phyloP scores from a whole-genome alignment of 1,139 yeast genomes.

The Debaryomyces sp. region DNA sequence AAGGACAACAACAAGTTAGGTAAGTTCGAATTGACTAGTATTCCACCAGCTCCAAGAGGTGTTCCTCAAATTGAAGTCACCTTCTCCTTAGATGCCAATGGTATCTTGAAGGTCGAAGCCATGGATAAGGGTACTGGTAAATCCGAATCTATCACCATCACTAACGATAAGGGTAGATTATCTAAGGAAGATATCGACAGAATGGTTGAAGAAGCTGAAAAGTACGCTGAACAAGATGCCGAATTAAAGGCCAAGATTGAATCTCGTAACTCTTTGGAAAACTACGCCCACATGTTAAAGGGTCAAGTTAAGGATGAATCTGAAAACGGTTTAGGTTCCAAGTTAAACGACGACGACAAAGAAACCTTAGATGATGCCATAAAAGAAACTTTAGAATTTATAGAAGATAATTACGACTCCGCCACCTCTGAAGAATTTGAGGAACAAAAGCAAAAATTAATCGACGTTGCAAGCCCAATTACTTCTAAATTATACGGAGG shows the following conservation, averaged over 20 bases:
- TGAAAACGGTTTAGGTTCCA: conserved; percentile 67
- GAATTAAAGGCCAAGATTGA: conserved; percentile 81
- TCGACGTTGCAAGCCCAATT: conserved; percentile 86
- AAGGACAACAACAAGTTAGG: conserved; percentile 50
- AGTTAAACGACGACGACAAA: conserved; percentile 88
- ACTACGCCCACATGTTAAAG: conserved; percentile 48
- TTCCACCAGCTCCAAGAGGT: conserved; percentile 55
- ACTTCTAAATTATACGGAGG: conserved; percentile 85
- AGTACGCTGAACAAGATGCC: conserved; percentile 85
- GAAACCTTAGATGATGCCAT: conserved; percentile 87
- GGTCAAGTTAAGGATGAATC: conserved; percentile 64
- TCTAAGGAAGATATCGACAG: conserved; percentile 90
- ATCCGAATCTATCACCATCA: conserved; percentile 89
- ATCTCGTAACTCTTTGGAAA: conserved; percentile 53
- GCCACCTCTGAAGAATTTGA: conserved; percentile 94
- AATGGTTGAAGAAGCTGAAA: conserved; percentile 94
- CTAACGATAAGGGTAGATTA: conserved; percentile 96
- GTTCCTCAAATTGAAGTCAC: conserved; percentile 53
- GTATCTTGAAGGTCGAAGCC: conserved; percentile 51
- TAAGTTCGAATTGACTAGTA: conserved; percentile 50
- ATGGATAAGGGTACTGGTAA: conserved; percentile 59
- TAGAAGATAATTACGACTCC: conserved; percentile 82
- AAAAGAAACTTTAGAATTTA: conserved; percentile 84
- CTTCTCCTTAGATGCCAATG: conserved; percentile 51
- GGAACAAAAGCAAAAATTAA: conserved; percentile 87